Evolutionary conservation across 139 green algal species (phyloP).

Genomic region (Chlorella sp.): DNA sequence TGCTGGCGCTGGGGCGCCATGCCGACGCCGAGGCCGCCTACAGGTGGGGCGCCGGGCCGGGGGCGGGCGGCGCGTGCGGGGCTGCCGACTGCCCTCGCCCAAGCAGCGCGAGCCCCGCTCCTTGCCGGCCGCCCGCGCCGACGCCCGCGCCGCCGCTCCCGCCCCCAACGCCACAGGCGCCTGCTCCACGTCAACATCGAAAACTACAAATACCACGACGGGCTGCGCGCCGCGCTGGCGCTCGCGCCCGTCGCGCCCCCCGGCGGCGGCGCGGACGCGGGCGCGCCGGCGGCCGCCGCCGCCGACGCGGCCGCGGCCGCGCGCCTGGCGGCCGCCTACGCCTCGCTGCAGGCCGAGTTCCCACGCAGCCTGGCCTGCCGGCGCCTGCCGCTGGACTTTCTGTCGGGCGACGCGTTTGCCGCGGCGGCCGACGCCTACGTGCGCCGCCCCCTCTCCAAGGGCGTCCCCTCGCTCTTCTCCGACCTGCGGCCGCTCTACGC

Average conservation of each 20-base stretch:
- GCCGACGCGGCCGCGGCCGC: too few relatives aligned
- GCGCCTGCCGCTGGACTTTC: conserved; percentile 92
- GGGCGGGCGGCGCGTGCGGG: too few relatives aligned
- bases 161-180: conserved; percentile 12
- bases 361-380: conserved; percentile 59
- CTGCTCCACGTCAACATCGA: conserved; percentile 81
- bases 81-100: too few relatives aligned
- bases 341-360: conserved; percentile 65
- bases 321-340: conserved; percentile 74
- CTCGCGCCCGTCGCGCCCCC: conserved; percentile 34
- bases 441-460: conserved; percentile 70
- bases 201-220: conserved; percentile 79
- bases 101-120: too few relatives aligned
- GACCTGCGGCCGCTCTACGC: conserved; percentile 88
- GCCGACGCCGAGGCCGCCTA: conserved; percentile 74
- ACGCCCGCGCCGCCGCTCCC: too few relatives aligned
- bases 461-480: conserved; percentile 95
- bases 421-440: conserved; percentile 73
- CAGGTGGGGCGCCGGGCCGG: conserved; percentile 42
- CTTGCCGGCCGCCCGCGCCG: too few relatives aligned
- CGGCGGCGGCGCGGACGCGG: too few relatives aligned
- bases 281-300: too few relatives aligned
- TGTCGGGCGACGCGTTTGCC: conserved; percentile 70
- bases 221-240: conserved; percentile 59
- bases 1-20: conserved; percentile 48